A percentile compares a stretch with the other conserved stretches of the same genome.
phyloP scores from a whole-genome alignment of 1,139 yeast genomes.

The Hyphopichia khmerensis region DNA sequence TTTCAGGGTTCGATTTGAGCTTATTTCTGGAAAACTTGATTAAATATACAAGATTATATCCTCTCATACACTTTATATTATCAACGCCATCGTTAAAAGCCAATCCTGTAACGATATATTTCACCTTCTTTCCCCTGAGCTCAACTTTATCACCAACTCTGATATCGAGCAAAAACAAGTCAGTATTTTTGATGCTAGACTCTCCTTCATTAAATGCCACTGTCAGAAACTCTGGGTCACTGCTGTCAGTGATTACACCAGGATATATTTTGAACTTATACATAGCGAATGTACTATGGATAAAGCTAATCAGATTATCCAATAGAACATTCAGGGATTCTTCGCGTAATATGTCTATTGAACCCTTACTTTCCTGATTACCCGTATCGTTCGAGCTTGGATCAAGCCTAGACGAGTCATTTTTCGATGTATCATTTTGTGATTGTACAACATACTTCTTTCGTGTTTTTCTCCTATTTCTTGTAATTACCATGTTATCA shows the following conservation, averaged over 20 bases:
- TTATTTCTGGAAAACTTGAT: slow-evolving; percentile 17
- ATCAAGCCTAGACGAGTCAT: slow-evolving; percentile 1
- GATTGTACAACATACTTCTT: not conserved
- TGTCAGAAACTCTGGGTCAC: slow-evolving; percentile 24
- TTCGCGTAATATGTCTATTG: slow-evolving; percentile 11
- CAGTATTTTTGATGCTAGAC: slow-evolving; percentile 25
- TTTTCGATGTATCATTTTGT: slow-evolving; percentile 1
- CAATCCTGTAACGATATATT: slow-evolving; percentile 48
- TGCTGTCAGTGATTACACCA: slow-evolving; percentile 21
- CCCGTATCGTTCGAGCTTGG: not conserved
- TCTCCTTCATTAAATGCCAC: slow-evolving; percentile 35
- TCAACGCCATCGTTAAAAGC: slow-evolving; percentile 12
- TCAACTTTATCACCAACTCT: slow-evolving; percentile 35
- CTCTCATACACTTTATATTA: slow-evolving; percentile 53
- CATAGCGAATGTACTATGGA: slow-evolving; percentile 37
- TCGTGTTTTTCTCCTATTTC: slow-evolving; percentile 1
- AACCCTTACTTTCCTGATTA: not conserved
- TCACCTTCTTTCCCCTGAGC: slow-evolving; percentile 15
- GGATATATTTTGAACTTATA: slow-evolving; percentile 37
- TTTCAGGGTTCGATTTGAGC: slow-evolving; percentile 6
- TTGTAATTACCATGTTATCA: not conserved
- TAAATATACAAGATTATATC: slow-evolving; percentile 50
- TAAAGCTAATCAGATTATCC: slow-evolving; percentile 16
- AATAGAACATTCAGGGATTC: slow-evolving; percentile 20
- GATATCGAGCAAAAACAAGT: slow-evolving; percentile 33